These are phyloP conservation scores for Amphibolis antarctica DNA, from an alignment of 106 monocot species.

Conservation along the genomic window DNA sequence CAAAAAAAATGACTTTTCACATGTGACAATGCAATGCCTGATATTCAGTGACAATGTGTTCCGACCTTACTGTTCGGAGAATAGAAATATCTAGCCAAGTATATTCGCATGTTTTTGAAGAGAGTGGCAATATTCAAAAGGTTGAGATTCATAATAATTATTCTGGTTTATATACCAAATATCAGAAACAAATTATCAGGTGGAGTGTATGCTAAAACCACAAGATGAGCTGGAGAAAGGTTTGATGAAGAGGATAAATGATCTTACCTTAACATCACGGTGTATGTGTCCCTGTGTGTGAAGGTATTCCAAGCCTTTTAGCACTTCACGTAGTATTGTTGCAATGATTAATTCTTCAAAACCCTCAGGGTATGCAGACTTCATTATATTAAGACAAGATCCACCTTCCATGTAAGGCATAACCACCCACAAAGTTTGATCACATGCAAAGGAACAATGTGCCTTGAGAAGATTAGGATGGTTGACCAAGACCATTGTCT, in stretches of 20 bases:
- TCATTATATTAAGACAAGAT: constrained; percentile 85
- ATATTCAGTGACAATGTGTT: no score
- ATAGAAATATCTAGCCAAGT: no score
- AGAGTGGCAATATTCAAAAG: no score
- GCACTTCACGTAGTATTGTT: constrained; percentile 56
- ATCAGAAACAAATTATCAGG: no score
- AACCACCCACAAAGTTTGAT: constrained; percentile 67
- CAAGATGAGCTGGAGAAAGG: no score
- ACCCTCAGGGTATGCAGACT: constrained; percentile 64
- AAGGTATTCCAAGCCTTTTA: constrained; percentile 81
- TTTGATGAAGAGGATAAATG: not conserved
- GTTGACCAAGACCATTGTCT: constrained; percentile 76
- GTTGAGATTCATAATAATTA: no score
- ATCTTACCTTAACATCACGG: constrained; percentile 81
- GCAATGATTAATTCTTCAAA: constrained; percentile 76
- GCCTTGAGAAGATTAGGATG: constrained; percentile 85
- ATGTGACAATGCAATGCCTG: no score
- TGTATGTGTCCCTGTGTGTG: constrained; percentile 91
- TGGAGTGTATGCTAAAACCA: no score
- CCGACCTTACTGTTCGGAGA: no score
- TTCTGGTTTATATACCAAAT: no score
- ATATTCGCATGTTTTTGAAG: no score
- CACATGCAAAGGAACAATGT: constrained; percentile 77
- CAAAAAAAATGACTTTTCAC: no score
- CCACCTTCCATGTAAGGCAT: constrained; percentile 95